Conservation (phyloP, 2,329 filamentous ascomycete species). For the Fusarium beomiforme region DNA sequence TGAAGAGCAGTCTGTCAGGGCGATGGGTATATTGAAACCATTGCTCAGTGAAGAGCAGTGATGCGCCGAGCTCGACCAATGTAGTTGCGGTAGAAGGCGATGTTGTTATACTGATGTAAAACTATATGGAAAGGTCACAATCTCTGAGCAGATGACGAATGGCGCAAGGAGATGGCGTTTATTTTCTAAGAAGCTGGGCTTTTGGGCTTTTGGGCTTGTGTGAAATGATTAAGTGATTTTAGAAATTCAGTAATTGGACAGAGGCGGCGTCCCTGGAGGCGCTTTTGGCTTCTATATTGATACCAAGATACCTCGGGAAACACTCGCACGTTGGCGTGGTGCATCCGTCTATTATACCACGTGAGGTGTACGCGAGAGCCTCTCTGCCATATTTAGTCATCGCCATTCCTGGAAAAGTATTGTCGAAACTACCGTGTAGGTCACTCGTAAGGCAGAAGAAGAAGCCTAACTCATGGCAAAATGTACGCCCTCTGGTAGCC, state of each 20-base stretch:
- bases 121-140: constrained; percentile 13
- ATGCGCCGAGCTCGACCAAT: background rate
- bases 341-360: background rate
- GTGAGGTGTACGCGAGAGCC: background rate
- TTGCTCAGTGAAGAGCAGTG: constrained; percentile 53
- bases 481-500: background rate
- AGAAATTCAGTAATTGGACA: constrained; percentile 2
- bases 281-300: constrained; percentile 31
- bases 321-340: constrained; percentile 16
- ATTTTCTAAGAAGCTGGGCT: constrained; percentile 11
- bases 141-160: constrained; percentile 1
- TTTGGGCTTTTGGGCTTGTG: background rate
- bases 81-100: background rate
- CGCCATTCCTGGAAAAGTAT: background rate
- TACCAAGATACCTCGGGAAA: constrained; percentile 38
- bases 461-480: background rate
- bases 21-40: constrained; percentile 74
- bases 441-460: background rate
- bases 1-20: constrained; percentile 76
- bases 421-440: background rate
- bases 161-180: constrained; percentile 32
- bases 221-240: background rate
- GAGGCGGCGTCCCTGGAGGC: constrained; percentile 25
- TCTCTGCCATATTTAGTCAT: background rate
- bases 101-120: constrained; percentile 15